Evolutionary conservation across 2,329 filamentous ascomycete genomes (phyloP), one percentile per base, ranked within the genome.

Genomic region (Periconia digitata): DNA sequence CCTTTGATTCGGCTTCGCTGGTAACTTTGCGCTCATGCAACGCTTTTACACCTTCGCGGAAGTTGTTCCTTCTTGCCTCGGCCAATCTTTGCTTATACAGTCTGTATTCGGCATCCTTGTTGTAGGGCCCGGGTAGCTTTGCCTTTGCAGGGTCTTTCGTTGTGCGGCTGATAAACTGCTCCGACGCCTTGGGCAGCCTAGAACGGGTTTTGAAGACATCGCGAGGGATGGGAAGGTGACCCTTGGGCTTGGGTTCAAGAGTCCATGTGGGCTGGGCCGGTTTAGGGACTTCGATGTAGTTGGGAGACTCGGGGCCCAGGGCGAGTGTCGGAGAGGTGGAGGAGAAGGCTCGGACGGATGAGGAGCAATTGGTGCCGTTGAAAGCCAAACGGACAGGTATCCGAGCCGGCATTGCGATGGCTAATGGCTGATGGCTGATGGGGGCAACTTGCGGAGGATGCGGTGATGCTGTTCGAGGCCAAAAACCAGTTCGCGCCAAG

Each of bases 231-330:
- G 94, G 94, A 0, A 99, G 81, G 48, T 86, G 83, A 59, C 94
- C 94, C 69, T 90, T 90, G 27, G 90, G 70, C 10, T 60, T 56
- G 15, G 73, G 75, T 50, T 76, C 76, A 43, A 69, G 63, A 3
- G 75, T 72, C 36, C 75, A 72, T n/a, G 82, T 79, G 43, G 86
- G 84, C 69, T 96, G 90, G n/a, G 84, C 81, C 41, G 88, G 82
- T 58, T 80, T 79, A 40, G 92, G 92, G 46, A 96, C 78, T 57
- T 90, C 85, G 74, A 97, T 88, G 77, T 88, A 97, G 56, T 83
- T 82, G 40, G 94, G 92, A 29, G 91, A 95, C 69, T 96, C 89
- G 41, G 94, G 92, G 16, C 87, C 86, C 55, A 92, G 77, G 42
- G 74, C 73, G 41, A 64, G 67, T 48, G 63, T 59, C n/a, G 69